A percentile compares a stretch with the other conserved stretches of the same genome.
Conservation (phyloP, 2,329 filamentous ascomycete species). For the Drechslerella dactyloides region DNA sequence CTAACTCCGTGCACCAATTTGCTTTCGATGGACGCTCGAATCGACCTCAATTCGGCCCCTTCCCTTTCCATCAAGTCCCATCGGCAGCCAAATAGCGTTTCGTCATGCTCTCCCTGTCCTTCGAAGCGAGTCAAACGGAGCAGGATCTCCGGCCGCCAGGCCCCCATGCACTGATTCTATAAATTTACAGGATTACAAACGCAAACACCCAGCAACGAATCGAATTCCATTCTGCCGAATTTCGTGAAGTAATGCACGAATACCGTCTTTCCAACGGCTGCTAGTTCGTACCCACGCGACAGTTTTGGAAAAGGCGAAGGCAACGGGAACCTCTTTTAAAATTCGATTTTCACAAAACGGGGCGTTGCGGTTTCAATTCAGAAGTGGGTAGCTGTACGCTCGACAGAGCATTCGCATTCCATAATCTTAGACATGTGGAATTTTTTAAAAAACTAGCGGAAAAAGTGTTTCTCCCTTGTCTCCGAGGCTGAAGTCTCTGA, state of each 20-base stretch:
- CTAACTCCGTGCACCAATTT: constrained; percentile 29
- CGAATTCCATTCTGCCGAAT: not conserved
- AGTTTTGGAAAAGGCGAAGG: constrained; percentile 11
- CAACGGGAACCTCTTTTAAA: constrained; percentile 21
- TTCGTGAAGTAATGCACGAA: constrained; percentile 15
- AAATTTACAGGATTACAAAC: not conserved
- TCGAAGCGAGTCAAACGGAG: constrained; percentile 7
- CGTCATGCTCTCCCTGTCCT: not conserved
- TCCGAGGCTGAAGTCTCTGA: constrained; percentile 23
- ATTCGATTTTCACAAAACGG: constrained; percentile 1
- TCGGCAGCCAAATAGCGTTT: no score
- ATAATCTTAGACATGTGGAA: constrained; percentile 10
- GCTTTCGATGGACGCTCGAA: not conserved
- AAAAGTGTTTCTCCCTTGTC: constrained; percentile 12
- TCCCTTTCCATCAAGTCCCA: no score
- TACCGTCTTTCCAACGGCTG: constrained; percentile 17
- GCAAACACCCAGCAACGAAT: no score
- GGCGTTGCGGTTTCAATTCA: no score
- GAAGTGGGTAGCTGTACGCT: no score
- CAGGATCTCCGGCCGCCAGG: constrained; percentile 11
- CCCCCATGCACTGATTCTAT: constrained; percentile 11
- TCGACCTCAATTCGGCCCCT: not conserved
- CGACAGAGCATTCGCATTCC: no score
- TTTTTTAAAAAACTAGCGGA: constrained; percentile 10
- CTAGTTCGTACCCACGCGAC: constrained; percentile 11